phyloP scores from a whole-genome alignment of 2,329 filamentous ascomycete genomes.

The Didymella exigua region DNA sequence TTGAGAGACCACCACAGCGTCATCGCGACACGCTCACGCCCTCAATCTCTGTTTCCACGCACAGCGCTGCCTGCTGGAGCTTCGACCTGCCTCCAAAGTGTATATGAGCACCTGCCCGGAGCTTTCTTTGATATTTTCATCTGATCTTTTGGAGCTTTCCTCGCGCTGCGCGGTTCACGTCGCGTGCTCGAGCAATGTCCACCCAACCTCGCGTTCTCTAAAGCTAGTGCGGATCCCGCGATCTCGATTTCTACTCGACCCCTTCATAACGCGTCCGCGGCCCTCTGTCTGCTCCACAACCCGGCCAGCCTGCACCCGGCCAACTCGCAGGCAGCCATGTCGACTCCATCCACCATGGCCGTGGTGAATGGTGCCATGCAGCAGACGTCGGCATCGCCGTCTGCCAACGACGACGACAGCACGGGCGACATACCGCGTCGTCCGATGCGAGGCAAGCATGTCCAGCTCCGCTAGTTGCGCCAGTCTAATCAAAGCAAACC shows the following conservation, averaged over 20 bases:
- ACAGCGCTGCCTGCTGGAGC: slow-evolving; percentile 23
- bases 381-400: slow-evolving; percentile 24
- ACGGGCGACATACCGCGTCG: slow-evolving; percentile 45
- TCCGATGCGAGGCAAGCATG: slow-evolving; percentile 55
- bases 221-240: slow-evolving; percentile 14
- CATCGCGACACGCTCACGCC: slow-evolving; percentile 18
- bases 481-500: slow-evolving; percentile 25
- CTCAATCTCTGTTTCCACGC: slow-evolving; percentile 17
- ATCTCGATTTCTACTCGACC: slow-evolving; percentile 26
- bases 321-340: slow-evolving; percentile 40
- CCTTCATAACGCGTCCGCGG: slow-evolving; percentile 26
- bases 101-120: slow-evolving; percentile 5
- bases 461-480: slow-evolving; percentile 9
- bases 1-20: slow-evolving; percentile 7
- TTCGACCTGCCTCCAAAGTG: background rate
- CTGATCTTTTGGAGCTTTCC: slow-evolving; percentile 2
- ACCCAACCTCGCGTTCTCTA: slow-evolving; percentile 41
- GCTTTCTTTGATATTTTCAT: slow-evolving; percentile 17
- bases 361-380: slow-evolving; percentile 32
- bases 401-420: slow-evolving; percentile 34
- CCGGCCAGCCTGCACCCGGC: slow-evolving; percentile 21
- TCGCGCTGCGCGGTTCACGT: slow-evolving; percentile 26
- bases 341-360: slow-evolving; percentile 35
- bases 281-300: slow-evolving; percentile 20
- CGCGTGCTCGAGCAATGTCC: slow-evolving; percentile 46